These are phyloP conservation scores for Aspergillus incahuasiensis DNA, from an alignment of 495 filamentous ascomycete species.

Conservation along the genomic window DNA sequence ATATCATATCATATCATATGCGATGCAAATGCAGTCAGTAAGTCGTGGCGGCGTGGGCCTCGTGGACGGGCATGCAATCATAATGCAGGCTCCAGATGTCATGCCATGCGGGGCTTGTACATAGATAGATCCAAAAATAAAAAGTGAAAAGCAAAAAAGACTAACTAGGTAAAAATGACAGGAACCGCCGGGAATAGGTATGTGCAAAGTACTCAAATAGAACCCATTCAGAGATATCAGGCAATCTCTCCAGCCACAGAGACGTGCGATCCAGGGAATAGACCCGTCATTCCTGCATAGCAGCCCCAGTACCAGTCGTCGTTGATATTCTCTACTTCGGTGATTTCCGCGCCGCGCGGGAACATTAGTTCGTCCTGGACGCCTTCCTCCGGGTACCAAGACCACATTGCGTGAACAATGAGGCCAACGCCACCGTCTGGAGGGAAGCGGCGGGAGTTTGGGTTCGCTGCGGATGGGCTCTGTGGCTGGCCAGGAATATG, in stretches of 20 bases:
- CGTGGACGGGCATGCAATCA: background rate
- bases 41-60: background rate
- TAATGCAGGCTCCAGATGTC: background rate
- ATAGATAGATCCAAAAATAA: too few species aligned
- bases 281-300: conserved; percentile 68
- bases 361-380: conserved; percentile 73
- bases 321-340: conserved; percentile 76
- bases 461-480: background rate
- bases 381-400: conserved; percentile 62
- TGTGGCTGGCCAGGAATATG: conserved; percentile 14
- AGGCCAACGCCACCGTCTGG: conserved; percentile 66
- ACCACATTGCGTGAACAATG: conserved; percentile 60
- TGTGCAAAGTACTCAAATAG: background rate
- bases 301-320: conserved; percentile 80
- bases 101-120: background rate
- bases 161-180: too few species aligned
- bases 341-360: conserved; percentile 74
- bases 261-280: conserved; percentile 75
- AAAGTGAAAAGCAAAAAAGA: too few species aligned
- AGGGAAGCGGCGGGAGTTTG: conserved; percentile 49
- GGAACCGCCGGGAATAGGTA: background rate
- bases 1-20: conserved; percentile 2
- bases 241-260: conserved; percentile 36
- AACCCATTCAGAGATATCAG: conserved; percentile 7
- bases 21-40: background rate